Evolutionary conservation across 2,329 filamentous ascomycete species (phyloP), one percentile per base, ranked within the genome.

Genomic region (Pseudopithomyces chartarum): DNA sequence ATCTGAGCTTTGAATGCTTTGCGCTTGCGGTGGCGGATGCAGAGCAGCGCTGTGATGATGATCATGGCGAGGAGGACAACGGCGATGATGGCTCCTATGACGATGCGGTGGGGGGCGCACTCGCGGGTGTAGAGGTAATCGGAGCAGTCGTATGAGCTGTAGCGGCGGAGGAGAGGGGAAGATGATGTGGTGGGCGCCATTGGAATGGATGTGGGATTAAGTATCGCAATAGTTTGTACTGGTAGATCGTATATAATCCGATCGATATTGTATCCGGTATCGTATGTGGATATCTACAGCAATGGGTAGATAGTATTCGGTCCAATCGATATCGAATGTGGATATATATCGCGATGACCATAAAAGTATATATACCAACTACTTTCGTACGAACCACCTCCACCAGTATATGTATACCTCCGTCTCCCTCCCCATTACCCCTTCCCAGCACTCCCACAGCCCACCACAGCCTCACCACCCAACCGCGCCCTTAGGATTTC

Each of bases 21-120:
- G 44, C 52, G 52, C 48, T 52, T 59, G 22, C 51, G 59, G 29
- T 51, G 52, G 17, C 59, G 62, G 8, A 61, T 39, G 52, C 53
- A 64, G 22, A 65, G 46, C 2, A 61, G 38, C 1, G 48, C 51
- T 45, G 67, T 49, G 45, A 68, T 52, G 43, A 60, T 34, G 54
- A 61, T 20, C 15, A 56, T 59, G 22, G 64, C 23, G 52, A 64
- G 36, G 20, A 59, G 49, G 39, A 67, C 61, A 42, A 55, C 26
- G 49, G 64, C 43, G 23, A 68, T 60, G 38, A 68, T 66, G 54
- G 58, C 42, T 15, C 66, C 54, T 29, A 69, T 38, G 52, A 61
- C 49, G 47, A 57, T 66, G 50, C 67, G 67, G 45, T 70, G 62
- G 7, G 61, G 61, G 13, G 39, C 34, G 57, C 58, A 57, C 7